Evolutionary conservation across 2,329 filamentous ascomycete species (phyloP).

Genomic region (Microsporum ferrugineum): DNA sequence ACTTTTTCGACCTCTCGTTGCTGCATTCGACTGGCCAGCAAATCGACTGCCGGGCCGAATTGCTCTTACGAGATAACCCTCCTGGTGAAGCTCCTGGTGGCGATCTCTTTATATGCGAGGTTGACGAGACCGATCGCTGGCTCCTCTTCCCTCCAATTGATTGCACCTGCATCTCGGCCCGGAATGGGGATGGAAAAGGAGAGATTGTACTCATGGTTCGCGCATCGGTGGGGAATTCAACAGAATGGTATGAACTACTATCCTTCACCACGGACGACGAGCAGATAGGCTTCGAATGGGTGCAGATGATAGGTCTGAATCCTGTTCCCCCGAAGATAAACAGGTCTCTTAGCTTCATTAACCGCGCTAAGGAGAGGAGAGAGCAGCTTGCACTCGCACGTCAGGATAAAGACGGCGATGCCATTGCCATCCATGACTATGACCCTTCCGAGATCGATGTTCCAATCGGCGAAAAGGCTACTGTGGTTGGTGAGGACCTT

Average conservation of each 20-base stretch:
- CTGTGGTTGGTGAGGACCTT: conserved; percentile 2
- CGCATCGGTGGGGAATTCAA: conserved; percentile 48
- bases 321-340: conserved; percentile 51
- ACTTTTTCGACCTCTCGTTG: conserved; percentile 77
- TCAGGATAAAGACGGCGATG: conserved; percentile 16
- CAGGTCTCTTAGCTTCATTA: conserved; percentile 43
- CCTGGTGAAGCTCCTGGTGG: conserved; percentile 56
- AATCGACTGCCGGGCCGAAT: conserved; percentile 76
- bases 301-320: conserved; percentile 63
- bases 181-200: conserved; percentile 57
- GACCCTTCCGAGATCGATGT: conserved; percentile 47
- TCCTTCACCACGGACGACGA: conserved; percentile 66
- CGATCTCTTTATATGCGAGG: conserved; percentile 84
- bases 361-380: conserved; percentile 29
- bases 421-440: conserved; percentile 32
- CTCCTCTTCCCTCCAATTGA: conserved; percentile 86
- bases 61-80: conserved; percentile 72
- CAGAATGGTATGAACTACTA: conserved; percentile 75
- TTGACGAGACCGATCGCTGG: conserved; percentile 66
- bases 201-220: conserved; percentile 82
- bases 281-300: conserved; percentile 72
- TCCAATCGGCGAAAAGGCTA: conserved; percentile 45
- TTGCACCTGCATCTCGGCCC: conserved; percentile 61
- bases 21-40: conserved; percentile 82
- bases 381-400: conserved; percentile 13